A percentile compares a stretch with the other conserved stretches of the same genome.
phyloP scores from a whole-genome alignment of 768 basidiomycete species.

The Podaxis sp. region DNA sequence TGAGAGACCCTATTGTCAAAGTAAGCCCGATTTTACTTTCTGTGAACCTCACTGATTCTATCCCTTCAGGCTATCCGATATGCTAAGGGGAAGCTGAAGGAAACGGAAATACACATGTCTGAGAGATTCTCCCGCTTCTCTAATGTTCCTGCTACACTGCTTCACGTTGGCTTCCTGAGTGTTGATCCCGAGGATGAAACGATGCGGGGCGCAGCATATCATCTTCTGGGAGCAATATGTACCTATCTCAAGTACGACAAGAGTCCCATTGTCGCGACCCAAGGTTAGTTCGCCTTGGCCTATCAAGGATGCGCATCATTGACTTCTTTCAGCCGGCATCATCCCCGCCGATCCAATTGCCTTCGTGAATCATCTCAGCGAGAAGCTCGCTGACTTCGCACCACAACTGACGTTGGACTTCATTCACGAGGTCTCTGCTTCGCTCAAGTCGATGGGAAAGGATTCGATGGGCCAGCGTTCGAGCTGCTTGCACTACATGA shows the following conservation, averaged over 20 bases:
- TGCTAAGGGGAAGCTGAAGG: conserved; percentile 70
- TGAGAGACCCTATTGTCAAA: conserved; percentile 72
- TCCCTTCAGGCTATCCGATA: conserved; percentile 56
- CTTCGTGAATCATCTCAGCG: conserved; percentile 65
- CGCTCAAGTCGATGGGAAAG: conserved; percentile 51
- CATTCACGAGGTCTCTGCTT: conserved; percentile 74
- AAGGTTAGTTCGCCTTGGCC: conserved; percentile 40
- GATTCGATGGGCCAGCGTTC: conserved; percentile 49
- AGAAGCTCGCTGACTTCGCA: conserved; percentile 64
- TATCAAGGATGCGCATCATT: background rate
- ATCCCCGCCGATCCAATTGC: conserved; percentile 62
- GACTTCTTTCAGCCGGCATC: conserved; percentile 50
- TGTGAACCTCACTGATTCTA: background rate
- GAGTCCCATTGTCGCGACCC: conserved; percentile 61
- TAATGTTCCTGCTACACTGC: conserved; percentile 78
- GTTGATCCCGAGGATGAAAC: conserved; percentile 70
- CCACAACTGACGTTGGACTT: conserved; percentile 87
- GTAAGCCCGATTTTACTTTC: conserved; percentile 26
- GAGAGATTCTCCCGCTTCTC: conserved; percentile 75
- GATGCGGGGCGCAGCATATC: conserved; percentile 74
- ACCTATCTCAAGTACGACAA: conserved; percentile 76
- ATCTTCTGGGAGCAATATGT: conserved; percentile 74
- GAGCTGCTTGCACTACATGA: conserved; percentile 75
- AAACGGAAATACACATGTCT: conserved; percentile 42
- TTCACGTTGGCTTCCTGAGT: conserved; percentile 84